Base-by-base conservation (phyloP, 73 alveolate genomes). In the Durusdinium trenchii region DNA sequence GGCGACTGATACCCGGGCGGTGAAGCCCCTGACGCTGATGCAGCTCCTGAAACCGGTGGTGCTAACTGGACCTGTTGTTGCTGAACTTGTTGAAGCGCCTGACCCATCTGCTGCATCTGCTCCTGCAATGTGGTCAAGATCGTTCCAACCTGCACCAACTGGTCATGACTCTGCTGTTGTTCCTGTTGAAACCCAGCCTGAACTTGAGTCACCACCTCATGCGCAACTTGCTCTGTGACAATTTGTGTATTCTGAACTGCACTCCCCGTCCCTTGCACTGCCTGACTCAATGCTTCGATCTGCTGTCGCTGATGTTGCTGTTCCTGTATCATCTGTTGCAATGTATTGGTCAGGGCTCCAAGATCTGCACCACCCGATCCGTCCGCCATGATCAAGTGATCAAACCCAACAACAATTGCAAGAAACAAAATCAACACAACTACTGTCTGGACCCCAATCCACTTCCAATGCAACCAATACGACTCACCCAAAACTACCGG, bases 311-410 rank as follows among this genome's bases (percentile, higher is more conserved):
- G 79, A 6, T 9, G 10, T 6, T 26, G 45, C 42, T 64, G 79
- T 28, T 64, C 79, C 12, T 23, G 42, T 38, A 64, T 9, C 79
- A 64, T 16, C 38, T 64, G 79, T 64, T 28, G 23, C n/a, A 64
- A 35, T 6, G 42, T 6, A 6, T 18, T 28, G 45, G 12, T 38
- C 42, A 64, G 9, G 42, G 9, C 42, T 35, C 28, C 42, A 23
- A 64, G 6, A 9, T 64, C 42, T 64, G 79, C 45, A 10, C 42
- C 79, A 16, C 38, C 79, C 28, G 79, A 6, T 64, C 42, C 45
- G 28, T 64, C 79, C 42, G 79, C 79, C 79, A 64, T 64, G 79
- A 57, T 57, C n/a, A n/a, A n/a, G n/a, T n/a, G n/a, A n/a, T n/a
- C n/a, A n/a, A n/a, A n/a, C n/a, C n/a, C n/a, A n/a, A n/a, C n/a